These are phyloP conservation scores for Debaryomyces prosopidis DNA, from an alignment of 805 yeast genomes.

Conservation along the genomic window DNA sequence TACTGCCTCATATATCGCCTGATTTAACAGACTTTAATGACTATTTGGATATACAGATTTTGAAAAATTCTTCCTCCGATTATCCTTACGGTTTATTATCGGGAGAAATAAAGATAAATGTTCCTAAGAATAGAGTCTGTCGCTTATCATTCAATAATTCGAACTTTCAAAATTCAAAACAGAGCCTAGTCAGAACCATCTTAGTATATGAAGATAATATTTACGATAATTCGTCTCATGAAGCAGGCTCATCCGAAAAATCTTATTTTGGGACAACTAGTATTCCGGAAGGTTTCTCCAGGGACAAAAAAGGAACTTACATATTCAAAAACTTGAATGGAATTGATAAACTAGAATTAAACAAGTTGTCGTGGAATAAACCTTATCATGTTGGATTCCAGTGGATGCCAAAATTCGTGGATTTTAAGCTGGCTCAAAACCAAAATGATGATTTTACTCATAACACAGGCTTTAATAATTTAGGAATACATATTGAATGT, in stretches of 20 bases:
- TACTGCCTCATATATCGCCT: slow-evolving; percentile 42
- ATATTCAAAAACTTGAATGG: slow-evolving; percentile 59
- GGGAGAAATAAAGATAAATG: slow-evolving; percentile 61
- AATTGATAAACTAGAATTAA: slow-evolving; percentile 62
- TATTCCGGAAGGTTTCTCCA: slow-evolving; percentile 49
- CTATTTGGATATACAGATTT: slow-evolving; percentile 51
- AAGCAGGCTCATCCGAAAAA: not conserved
- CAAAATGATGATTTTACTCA: slow-evolving; percentile 7
- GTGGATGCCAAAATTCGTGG: slow-evolving; percentile 70
- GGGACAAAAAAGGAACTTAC: slow-evolving; percentile 42
- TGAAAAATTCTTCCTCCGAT: slow-evolving; percentile 48
- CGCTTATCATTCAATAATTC: slow-evolving; percentile 57
- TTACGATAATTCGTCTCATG: slow-evolving; percentile 1
- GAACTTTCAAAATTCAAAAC: slow-evolving; percentile 26
- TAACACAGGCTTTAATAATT: slow-evolving; percentile 23
- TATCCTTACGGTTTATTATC: slow-evolving; percentile 62
- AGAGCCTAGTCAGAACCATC: slow-evolving; percentile 66
- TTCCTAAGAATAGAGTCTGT: slow-evolving; percentile 65
- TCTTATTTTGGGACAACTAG: slow-evolving; percentile 7
- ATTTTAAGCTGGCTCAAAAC: slow-evolving; percentile 26
- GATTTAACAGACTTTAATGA: slow-evolving; percentile 37
- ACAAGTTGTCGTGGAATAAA: slow-evolving; percentile 62
- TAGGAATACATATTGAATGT: slow-evolving; percentile 66
- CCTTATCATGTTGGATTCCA: slow-evolving; percentile 64
- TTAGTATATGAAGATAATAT: slow-evolving; percentile 43